These are phyloP conservation scores for Neurospora sp. DNA, from an alignment of 495 filamentous ascomycete genomes.

Conservation along the genomic window DNA sequence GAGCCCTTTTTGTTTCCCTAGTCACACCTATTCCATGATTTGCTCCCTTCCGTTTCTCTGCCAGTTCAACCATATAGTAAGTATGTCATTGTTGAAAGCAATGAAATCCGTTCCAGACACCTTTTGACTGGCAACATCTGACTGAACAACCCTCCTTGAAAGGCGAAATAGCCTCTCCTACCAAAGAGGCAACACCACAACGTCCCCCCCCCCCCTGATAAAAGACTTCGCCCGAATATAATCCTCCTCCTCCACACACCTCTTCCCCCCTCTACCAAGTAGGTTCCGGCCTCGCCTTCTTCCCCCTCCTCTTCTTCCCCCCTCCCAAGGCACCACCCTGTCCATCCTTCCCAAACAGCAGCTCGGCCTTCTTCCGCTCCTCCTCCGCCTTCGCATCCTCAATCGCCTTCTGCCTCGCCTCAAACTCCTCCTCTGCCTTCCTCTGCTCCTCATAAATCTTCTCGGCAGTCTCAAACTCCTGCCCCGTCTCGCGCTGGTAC, in stretches of 20 bases:
- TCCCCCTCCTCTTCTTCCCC: conserved; percentile 28
- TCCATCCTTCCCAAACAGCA: conserved; percentile 37
- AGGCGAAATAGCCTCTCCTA: neutral
- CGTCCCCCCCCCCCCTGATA: too few species aligned
- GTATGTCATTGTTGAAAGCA: neutral
- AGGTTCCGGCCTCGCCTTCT: conserved; percentile 13
- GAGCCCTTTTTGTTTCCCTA: neutral
- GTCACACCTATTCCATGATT: neutral
- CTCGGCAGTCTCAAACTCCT: conserved; percentile 42
- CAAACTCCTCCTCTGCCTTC: conserved; percentile 54
- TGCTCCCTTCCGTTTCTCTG: neutral
- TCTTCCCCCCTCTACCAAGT: neutral
- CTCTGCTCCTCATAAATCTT: conserved; percentile 65
- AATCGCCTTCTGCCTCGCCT: conserved; percentile 40
- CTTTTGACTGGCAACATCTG: neutral
- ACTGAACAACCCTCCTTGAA: too few species aligned
- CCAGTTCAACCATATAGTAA: neutral
- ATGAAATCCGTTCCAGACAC: neutral
- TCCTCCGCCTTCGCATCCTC: conserved; percentile 33
- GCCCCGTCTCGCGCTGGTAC: conserved; percentile 53
- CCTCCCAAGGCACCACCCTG: conserved; percentile 9
- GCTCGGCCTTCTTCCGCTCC: conserved; percentile 43
- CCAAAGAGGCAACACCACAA: neutral
- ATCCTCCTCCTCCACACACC: neutral
- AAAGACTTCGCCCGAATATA: too few species aligned